Base-by-base conservation (phyloP, 75 land plant genomes). In the Adiantum capillusveneris region DNA sequence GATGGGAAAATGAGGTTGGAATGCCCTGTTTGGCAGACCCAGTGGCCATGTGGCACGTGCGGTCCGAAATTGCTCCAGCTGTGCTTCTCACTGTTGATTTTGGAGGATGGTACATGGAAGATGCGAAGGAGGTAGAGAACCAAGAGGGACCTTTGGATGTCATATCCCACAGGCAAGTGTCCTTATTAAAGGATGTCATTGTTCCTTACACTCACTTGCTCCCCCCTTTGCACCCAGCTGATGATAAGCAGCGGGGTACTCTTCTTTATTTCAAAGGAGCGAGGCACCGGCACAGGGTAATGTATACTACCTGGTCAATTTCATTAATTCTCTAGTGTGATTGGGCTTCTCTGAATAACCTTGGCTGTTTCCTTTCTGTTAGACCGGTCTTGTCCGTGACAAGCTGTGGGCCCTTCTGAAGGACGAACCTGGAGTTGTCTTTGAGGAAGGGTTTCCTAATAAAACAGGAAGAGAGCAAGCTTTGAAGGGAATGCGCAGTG, bases 391-490 rank as follows among this genome's bases (percentile, higher is more conserved):
- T 14, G 81, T 88, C 41, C 72, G 93, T 13, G 95, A 86, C 30
- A 77, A 86, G 36, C n/a, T 89, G 20, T 89, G 95, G 95, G 75
- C 79, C 31, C 27, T 86, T 42, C 61, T 89, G 58, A 77, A 79
- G 1, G 60, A 77, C 31, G 78, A 86, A 44, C 78, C 82, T 46
- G 80, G 65, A 29, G 80, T 89, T 26, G 27, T 81, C 0, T 77
- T 89, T 55, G 95, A 89, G 71, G 87, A 89, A 71, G 95, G 95
- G 29, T 89, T 86, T 64, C 95, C 90, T 7, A 89, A 89, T 69
- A 78, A 76, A 31, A 86, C 84, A 25, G 90, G 95, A 1, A 82
- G 70, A 49, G 84, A 86, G 55, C 87, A 90, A 31, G 86, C 92
- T 12, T 73, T 87, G 44, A 64, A 65, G 39, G 91, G 96, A 30